Evolutionary conservation across 345 rosid genomes (phyloP).

Genomic region (Syzygium grande): DNA sequence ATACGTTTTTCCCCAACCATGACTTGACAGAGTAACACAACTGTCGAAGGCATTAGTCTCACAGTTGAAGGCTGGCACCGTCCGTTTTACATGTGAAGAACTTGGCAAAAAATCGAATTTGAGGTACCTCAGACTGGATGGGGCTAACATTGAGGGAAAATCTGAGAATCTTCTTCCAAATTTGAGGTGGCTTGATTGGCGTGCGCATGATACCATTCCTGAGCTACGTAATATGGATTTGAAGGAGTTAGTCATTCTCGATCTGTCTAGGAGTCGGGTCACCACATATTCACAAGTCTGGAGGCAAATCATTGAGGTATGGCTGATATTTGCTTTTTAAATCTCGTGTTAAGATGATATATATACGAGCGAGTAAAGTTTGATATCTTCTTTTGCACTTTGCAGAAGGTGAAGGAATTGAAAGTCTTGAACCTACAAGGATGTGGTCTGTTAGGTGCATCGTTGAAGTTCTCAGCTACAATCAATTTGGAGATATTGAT

Average conservation of each 20-base stretch:
- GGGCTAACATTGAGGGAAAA: neutral
- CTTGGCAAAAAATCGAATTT: accelerated
- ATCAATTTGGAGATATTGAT: neutral
- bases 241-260: neutral
- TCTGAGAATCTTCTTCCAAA: neutral
- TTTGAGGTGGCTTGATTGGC: neutral
- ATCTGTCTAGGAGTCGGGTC: neutral
- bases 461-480: neutral
- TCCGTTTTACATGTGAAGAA: neutral
- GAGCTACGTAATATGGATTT: neutral
- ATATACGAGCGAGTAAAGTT: neutral
- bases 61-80: neutral
- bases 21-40: no score
- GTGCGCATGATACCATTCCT: no score
- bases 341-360: neutral
- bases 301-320: neutral
- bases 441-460: neutral
- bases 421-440: neutral
- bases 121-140: neutral
- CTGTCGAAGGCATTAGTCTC: neutral
- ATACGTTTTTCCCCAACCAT: no score
- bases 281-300: neutral
- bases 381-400: neutral
- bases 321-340: neutral
- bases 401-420: neutral